Percentiles rank a stretch among this genome's conserved stretches.
Evolutionary conservation across 2,329 filamentous ascomycete species (phyloP).

Genomic region (Paracoccidioides brasiliensis): DNA sequence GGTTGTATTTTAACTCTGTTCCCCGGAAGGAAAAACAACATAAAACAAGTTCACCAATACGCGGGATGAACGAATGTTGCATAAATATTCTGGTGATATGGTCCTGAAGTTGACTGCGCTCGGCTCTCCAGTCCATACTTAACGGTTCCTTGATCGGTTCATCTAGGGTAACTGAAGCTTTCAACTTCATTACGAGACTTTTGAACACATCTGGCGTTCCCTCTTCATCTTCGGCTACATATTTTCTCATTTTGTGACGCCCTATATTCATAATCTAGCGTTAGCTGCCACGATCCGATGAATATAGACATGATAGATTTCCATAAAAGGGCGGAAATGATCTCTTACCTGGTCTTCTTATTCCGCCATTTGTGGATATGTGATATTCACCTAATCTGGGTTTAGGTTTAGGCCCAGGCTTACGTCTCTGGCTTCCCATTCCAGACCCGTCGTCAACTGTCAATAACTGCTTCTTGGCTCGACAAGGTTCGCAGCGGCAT

Average conservation of each 20-base stretch:
- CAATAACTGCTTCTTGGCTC: slow-evolving; percentile 6
- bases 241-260: slow-evolving; percentile 5
- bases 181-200: slow-evolving; percentile 36
- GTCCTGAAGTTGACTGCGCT: slow-evolving; percentile 31
- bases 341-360: not conserved
- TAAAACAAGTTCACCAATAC: slow-evolving; percentile 45
- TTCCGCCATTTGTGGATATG: not conserved
- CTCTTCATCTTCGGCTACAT: slow-evolving; percentile 32
- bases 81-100: slow-evolving; percentile 31
- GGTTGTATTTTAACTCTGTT: slow-evolving; percentile 26
- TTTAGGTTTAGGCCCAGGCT: not conserved
- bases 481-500: slow-evolving; percentile 41
- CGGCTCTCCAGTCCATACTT: slow-evolving; percentile 46
- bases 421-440: not conserved
- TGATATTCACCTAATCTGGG: not conserved
- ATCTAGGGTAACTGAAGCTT: slow-evolving; percentile 29
- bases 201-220: slow-evolving; percentile 43
- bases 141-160: slow-evolving; percentile 35
- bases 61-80: slow-evolving; percentile 40
- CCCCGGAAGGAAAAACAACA: slow-evolving; percentile 31
- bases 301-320: not conserved
- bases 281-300: not conserved
- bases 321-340: too few species aligned
- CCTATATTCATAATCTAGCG: not conserved
- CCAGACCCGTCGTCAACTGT: slow-evolving; percentile 4